Evolutionary conservation across 805 yeast species (phyloP).

Genomic region (Candida schatavii): DNA sequence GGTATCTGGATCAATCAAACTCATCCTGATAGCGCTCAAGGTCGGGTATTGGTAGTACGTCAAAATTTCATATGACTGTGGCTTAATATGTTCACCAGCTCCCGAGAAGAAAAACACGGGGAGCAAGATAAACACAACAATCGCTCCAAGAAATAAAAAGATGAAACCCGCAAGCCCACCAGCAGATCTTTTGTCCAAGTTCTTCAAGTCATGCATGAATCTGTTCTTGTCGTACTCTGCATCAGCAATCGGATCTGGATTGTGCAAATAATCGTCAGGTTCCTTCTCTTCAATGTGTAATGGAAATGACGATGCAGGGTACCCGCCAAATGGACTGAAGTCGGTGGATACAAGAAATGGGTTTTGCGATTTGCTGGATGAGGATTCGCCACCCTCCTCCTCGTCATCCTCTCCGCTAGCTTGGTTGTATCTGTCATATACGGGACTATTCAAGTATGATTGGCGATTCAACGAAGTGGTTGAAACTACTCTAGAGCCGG

Average conservation of each 20-base stretch:
- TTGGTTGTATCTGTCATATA: conserved; percentile 3
- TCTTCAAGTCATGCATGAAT: conserved; percentile 59
- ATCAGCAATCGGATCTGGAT: conserved; percentile 93
- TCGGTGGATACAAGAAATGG: conserved; percentile 52
- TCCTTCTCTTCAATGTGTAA: conserved; percentile 89
- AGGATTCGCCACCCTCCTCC: conserved; percentile 10
- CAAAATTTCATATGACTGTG: conserved; percentile 36
- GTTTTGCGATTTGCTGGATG: conserved; percentile 19
- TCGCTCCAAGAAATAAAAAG: conserved; percentile 54
- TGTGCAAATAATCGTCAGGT: conserved; percentile 91
- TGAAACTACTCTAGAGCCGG: conserved; percentile 57
- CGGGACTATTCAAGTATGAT: not conserved
- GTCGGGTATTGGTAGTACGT: conserved; percentile 56
- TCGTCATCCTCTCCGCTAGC: conserved; percentile 14
- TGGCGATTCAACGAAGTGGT: conserved; percentile 29
- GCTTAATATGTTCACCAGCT: conserved; percentile 30
- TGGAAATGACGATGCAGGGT: conserved; percentile 91
- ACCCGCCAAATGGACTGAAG: conserved; percentile 93
- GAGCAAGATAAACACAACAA: conserved; percentile 68
- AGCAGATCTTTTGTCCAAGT: conserved; percentile 60
- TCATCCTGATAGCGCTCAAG: conserved; percentile 56
- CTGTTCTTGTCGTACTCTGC: conserved; percentile 77
- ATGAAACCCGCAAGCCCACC: conserved; percentile 64
- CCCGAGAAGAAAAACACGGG: conserved; percentile 88
- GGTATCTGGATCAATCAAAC: conserved; percentile 68